Conservation (phyloP, 768 basidiomycete genomes). For the Pulveroboletus frians region DNA sequence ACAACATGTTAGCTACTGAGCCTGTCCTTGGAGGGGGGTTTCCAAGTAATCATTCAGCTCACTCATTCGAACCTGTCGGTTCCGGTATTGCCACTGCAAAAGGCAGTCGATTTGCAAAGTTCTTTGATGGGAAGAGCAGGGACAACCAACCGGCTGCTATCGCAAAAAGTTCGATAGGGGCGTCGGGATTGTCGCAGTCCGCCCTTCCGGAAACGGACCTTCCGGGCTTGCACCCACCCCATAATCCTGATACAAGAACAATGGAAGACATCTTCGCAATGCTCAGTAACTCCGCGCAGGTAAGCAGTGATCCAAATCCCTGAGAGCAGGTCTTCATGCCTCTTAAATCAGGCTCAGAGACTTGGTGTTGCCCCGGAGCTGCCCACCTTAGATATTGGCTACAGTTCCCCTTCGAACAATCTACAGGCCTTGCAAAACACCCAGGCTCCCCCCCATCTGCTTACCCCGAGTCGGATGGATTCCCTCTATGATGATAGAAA, state of each 20-base stretch:
- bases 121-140: conserved; percentile 70
- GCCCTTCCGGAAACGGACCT: conserved; percentile 44
- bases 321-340: conserved; percentile 6
- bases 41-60: conserved; percentile 12
- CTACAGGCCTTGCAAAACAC: conserved; percentile 40
- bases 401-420: conserved; percentile 21
- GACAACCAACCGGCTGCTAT: conserved; percentile 33
- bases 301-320: conserved; percentile 29
- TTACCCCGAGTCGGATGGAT: conserved; percentile 50
- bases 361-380: conserved; percentile 21
- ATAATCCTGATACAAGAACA: conserved; percentile 48
- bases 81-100: conserved; percentile 51
- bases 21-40: conserved; percentile 12
- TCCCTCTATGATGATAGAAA: conserved; percentile 71
- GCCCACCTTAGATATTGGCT: conserved; percentile 22
- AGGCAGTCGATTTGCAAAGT: conserved; percentile 83
- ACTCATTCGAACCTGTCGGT: conserved; percentile 29
- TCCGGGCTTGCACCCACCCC: conserved; percentile 32
- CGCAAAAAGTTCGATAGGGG: conserved; percentile 37
- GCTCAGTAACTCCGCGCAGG: conserved; percentile 73
- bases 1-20: conserved; percentile 19
- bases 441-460: conserved; percentile 36
- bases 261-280: conserved; percentile 82
- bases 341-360: conserved; percentile 25
- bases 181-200: conserved; percentile 44